Evolutionary conservation across 2,329 filamentous ascomycete species (phyloP), one percentile per base, ranked within the genome.

Genomic region (Incumbomyces lentus): DNA sequence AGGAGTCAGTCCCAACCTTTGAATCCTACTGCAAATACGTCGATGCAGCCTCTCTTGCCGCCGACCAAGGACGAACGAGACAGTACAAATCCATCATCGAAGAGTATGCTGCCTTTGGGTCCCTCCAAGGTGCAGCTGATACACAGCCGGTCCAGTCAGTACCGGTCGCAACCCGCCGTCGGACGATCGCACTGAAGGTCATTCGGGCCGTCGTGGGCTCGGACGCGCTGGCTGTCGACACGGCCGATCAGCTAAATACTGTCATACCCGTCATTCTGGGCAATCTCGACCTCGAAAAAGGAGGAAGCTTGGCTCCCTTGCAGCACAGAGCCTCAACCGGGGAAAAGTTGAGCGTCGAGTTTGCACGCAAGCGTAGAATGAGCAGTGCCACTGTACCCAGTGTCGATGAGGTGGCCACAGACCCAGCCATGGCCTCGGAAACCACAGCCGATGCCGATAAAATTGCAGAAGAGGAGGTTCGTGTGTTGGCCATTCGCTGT

Each of bases 21-120:
- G 81, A 89, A 58, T 82, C 82, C 18, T 92, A 95, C 60, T 96
- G 90, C 69, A 77, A 81, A 49, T 78, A 94, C 67, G 87, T 95
- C 64, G 89, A 96, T 60, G 81, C 82, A 48, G 85, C 87, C 30
- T 83, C 82, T 7, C 78, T 96, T 46, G 81, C 88, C 22, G 88
- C 86, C 50, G 89, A 96, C 61, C 84, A 88, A 61, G 78, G 81
- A 50, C 94, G 93, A 62, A 75, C 89, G 30, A 75, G 71, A 42
- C 82, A 90, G 54, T 96, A 94, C 63, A 82, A 90, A 60, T 78
- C 84, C 39, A 79, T 95, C 44, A 82, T 96, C 18, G 74, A 74
- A 44, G 75, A 80, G 39, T 98, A 95, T 62, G 85, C 87, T 14
- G 71, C 76, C 14, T 84, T 92, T 57, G 88, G 87, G 14, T 84